Evolutionary conservation across 352 stramenopile species (phyloP), one percentile per base, ranked within the genome.

Genomic region (Phytophthora cactorum): DNA sequence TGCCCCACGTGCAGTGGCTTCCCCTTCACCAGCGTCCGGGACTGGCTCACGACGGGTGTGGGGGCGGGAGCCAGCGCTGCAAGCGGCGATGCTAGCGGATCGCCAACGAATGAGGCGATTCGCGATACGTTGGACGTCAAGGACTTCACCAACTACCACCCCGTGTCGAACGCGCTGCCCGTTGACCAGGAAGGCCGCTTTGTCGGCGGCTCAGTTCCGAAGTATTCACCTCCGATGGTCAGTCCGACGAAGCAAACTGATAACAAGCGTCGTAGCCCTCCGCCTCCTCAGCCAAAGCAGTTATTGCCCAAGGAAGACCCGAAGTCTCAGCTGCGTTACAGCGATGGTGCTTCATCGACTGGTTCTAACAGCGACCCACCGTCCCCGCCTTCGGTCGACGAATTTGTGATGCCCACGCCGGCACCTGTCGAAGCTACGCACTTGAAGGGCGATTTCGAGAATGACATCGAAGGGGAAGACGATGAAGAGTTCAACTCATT

Each of bases 1-100:
- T 96, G 88, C 52, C 88, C 88, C 5, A 92, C 84, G 27, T 96
- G 88, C 68, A 89, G 78, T 50, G 84, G 79, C 31, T 77, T 86
- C 17, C 66, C 82, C 6, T 96, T 96, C 72, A 89, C 87, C 27
- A 68, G 75, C 3, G 86, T 96, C 17, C 86, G 87, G 27, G 88
- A 93, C 52, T 96, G 92, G 72, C 65, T 96, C 50, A 93, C 78
- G 10, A 69, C 75, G 4, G 74, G 82, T 7, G 64, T 77, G 29
- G 72, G 62, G 14, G 55, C 41, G 0, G 55, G 49, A 17, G 47
- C 31, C 7, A 66, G 58, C 4, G 34, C 15, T 17, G 43, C 55
- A 22, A 50, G 11, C 31, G 50, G 8, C 52, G 32, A 11, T 29
- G 11, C 39, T n/a, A 29, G 34, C 12, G 46, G 29, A 12, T 78